phyloP scores from a whole-genome alignment of 2,329 filamentous ascomycete species.

The Ceratocystis diversiconidia region DNA sequence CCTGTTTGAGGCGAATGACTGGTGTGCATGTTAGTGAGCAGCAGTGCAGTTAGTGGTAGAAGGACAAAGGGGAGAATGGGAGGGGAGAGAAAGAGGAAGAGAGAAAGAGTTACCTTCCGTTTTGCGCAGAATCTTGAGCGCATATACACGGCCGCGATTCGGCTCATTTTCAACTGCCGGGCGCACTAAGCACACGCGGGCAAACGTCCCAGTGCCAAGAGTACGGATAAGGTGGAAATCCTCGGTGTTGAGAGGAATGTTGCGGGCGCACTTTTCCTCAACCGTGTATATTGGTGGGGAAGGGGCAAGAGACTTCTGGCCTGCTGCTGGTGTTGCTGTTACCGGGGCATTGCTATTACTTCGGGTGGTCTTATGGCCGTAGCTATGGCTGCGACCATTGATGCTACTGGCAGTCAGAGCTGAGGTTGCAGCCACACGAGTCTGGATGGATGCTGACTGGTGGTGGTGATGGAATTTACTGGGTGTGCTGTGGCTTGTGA shows the following conservation, averaged over 20 bases:
- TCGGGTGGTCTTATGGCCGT: neutral
- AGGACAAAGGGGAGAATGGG: neutral
- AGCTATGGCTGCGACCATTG: neutral
- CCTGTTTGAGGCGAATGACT: slow-evolving; percentile 70
- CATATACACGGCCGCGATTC: slow-evolving; percentile 55
- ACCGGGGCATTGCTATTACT: neutral
- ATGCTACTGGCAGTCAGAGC: neutral
- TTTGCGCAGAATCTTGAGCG: slow-evolving; percentile 65
- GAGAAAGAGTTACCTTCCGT: slow-evolving; percentile 32
- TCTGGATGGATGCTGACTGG: neutral
- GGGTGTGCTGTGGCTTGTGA: neutral
- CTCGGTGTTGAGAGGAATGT: slow-evolving; percentile 27
- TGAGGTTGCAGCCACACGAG: neutral
- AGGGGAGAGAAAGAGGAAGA: slow-evolving; percentile 25
- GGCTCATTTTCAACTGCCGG: slow-evolving; percentile 39
- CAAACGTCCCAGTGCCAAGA: slow-evolving; percentile 68
- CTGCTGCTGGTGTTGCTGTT: neutral
- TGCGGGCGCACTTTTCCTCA: slow-evolving; percentile 15
- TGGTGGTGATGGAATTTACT: neutral
- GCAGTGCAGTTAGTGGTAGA: too few relatives aligned
- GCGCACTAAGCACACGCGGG: slow-evolving; percentile 64
- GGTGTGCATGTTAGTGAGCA: too few relatives aligned
- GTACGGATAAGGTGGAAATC: slow-evolving; percentile 65
- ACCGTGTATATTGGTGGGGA: slow-evolving; percentile 2
- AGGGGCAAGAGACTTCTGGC: neutral